phyloP scores from a whole-genome alignment of 192 early-diverging fungal species.

The Podila minutissima region DNA sequence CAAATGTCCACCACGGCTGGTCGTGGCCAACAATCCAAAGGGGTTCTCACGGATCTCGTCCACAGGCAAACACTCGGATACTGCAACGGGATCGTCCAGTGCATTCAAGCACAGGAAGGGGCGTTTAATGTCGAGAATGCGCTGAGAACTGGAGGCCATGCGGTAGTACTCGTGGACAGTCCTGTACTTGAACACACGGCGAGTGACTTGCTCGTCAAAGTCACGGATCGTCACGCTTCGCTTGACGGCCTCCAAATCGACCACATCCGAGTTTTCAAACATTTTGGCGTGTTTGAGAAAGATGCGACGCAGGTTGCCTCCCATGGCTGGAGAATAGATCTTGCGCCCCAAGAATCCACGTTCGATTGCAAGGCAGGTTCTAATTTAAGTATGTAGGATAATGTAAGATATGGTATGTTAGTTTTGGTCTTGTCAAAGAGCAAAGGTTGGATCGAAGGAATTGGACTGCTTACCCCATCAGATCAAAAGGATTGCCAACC shows the following conservation, averaged over 20 bases:
- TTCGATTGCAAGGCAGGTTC: constrained; percentile 43
- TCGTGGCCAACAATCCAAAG: constrained; percentile 81
- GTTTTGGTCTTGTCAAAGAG: not conserved
- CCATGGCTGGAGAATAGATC: constrained; percentile 62
- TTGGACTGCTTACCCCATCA: constrained; percentile 59
- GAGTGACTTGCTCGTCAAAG: constrained; percentile 87
- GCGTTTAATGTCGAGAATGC: constrained; percentile 70
- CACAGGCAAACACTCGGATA: constrained; percentile 70
- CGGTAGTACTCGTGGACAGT: constrained; percentile 86
- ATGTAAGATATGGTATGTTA: not conserved
- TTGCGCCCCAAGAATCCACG: constrained; percentile 44
- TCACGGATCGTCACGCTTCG: constrained; percentile 71
- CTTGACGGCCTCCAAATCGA: constrained; percentile 51
- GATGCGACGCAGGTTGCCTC: constrained; percentile 54
- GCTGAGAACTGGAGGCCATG: constrained; percentile 68
- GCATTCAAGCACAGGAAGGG: constrained; percentile 89
- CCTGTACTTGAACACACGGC: constrained; percentile 78
- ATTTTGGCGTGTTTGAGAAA: constrained; percentile 50
- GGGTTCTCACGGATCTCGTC: constrained; percentile 82
- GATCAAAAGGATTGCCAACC: constrained; percentile 90
- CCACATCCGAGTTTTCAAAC: constrained; percentile 23
- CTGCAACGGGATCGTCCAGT: constrained; percentile 92
- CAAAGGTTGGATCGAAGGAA: not conserved
- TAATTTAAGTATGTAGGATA: constrained; percentile 19
- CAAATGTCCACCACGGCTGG: constrained; percentile 88